Evolutionary conservation across 768 basidiomycete species (phyloP), one percentile per base, ranked within the genome.

Genomic region (Pulveroboletus sp.): DNA sequence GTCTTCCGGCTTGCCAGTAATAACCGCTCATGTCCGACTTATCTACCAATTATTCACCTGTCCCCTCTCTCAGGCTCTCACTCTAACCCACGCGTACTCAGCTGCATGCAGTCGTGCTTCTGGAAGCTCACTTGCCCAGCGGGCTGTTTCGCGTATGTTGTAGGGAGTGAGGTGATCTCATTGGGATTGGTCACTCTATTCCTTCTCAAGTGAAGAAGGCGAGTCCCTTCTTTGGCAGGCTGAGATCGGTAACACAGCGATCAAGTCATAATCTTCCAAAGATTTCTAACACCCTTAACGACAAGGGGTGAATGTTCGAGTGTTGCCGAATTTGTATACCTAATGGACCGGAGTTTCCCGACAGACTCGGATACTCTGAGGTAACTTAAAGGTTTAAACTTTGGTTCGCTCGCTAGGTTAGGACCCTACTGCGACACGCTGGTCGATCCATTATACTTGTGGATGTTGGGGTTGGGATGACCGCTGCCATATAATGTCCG

Each of bases 161-260:
- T 32, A 20, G 26, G 47, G 29, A 16, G 29, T 20, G 45, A 47
- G 43, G 37, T 20, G 50, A 53, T 45, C 46, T 51, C 43, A 26
- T 35, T 32, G 24, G 24, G 50, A 55, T 59, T 40, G 40, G 51
- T 27, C 14, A 50, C 30, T 39, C 26, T 36, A 26, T 43, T 45
- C 32, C 22, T 49, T 30, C 30, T 22, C 55, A 49, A 43, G n/a
- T n/a, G n/a, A n/a, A n/a, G n/a, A n/a, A n/a, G n/a, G n/a, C n/a
- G n/a, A n/a, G n/a, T n/a, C n/a, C n/a, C n/a, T n/a, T n/a, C n/a
- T n/a, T n/a, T n/a, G n/a, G n/a, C n/a, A n/a, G n/a, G 29, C 50
- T 46, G 43, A 40, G 41, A 58, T 55, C 48, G 51, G 53, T 55
- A 45, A 39, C 45, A 26, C 39, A 39, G 37, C 37, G 27, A 34